Evolutionary conservation across 2,329 filamentous ascomycete genomes (phyloP).

Genomic region (Xylariaceae sp.): DNA sequence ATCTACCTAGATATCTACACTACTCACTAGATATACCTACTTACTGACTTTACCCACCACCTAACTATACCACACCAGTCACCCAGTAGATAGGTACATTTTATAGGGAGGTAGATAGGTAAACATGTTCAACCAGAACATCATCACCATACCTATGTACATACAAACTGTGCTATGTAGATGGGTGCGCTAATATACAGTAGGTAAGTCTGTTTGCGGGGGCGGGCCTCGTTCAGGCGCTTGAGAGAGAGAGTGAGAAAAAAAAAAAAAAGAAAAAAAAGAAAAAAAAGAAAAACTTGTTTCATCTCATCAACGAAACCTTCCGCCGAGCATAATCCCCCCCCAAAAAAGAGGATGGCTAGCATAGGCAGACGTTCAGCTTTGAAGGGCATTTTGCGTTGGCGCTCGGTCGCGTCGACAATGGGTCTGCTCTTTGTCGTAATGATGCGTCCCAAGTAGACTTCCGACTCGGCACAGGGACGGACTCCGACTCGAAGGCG

Average conservation of each 20-base stretch:
- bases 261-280: no score
- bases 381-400: not conserved
- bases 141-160: not conserved
- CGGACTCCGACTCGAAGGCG: slow-evolving; percentile 2
- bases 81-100: not conserved
- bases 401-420: slow-evolving; percentile 12
- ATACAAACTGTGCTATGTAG: not conserved
- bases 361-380: no score
- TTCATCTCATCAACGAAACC: not conserved
- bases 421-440: slow-evolving; percentile 3
- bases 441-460: slow-evolving; percentile 10
- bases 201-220: not conserved
- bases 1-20: no score
- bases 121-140: slow-evolving; percentile 3
- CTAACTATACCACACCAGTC: not conserved
- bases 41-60: not conserved
- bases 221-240: not conserved
- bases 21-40: no score
- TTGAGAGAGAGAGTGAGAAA: not conserved
- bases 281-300: not conserved
- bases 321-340: no score
- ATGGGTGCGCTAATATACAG: slow-evolving; percentile 1
- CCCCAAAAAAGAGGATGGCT: no score
- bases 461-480: not conserved
- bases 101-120: not conserved